A percentile compares a stretch with the other conserved stretches of the same genome.
phyloP scores from a whole-genome alignment of 495 filamentous ascomycete genomes.

The Talaromyces proteolyticus region DNA sequence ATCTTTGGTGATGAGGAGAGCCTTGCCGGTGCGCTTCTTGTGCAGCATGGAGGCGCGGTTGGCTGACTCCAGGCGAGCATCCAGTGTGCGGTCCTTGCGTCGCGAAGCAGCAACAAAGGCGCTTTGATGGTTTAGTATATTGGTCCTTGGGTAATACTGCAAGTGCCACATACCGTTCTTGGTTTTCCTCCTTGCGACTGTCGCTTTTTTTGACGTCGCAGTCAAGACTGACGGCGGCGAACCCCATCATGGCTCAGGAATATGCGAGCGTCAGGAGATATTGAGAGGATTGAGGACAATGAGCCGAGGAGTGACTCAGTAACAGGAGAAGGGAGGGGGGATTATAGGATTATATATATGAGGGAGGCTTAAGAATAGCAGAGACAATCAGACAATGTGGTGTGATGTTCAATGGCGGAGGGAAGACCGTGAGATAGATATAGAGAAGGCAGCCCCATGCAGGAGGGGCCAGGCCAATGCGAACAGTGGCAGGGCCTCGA shows the following conservation, averaged over 20 bases:
- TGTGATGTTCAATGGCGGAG: too few species aligned
- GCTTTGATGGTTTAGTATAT: conserved; percentile 8
- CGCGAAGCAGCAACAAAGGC: conserved; percentile 96
- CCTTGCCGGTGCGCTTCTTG: conserved; percentile 80
- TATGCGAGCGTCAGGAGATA: conserved; percentile 1
- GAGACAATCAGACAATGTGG: too few species aligned
- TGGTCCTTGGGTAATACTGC: not conserved
- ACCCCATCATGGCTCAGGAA: conserved; percentile 2
- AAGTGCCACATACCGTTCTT: conserved; percentile 59
- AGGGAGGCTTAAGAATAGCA: too few species aligned
- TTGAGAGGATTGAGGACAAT: too few species aligned
- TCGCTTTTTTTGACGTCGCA: conserved; percentile 31
- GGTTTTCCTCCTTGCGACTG: conserved; percentile 70
- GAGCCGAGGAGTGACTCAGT: too few species aligned
- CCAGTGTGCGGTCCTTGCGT: conserved; percentile 79
- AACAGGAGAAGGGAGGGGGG: too few species aligned
- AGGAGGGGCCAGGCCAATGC: too few species aligned
- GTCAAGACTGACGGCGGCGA: conserved; percentile 14
- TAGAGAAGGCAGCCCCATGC: too few species aligned
- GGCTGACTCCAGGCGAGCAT: conserved; percentile 86
- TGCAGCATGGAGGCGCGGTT: conserved; percentile 84
- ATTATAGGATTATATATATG: too few species aligned
- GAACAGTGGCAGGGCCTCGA: too few species aligned
- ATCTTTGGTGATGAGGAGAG: conserved; percentile 75
- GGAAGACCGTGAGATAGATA: too few species aligned